Base-by-base conservation (phyloP, 768 basidiomycete species). In the Tephrocybe sp. region DNA sequence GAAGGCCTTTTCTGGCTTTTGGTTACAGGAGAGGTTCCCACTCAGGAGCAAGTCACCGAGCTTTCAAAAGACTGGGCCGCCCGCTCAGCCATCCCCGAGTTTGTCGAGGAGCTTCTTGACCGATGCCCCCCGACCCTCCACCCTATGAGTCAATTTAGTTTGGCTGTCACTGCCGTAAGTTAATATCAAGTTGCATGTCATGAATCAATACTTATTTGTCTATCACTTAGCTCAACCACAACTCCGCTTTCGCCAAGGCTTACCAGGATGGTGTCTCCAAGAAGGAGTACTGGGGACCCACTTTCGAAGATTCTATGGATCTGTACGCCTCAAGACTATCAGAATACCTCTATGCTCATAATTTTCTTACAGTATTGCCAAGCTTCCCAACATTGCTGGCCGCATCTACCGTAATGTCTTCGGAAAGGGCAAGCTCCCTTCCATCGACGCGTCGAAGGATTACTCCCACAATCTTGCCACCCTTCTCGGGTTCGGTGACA, bases 61-160 rank as follows among this genome's bases (percentile, higher is more conserved):
- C 82, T 98, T 52, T 92, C 90, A 55, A 84, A 83, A 59, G 96
- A 98, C 64, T 97, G 96, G 92, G 96, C 95, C 45, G 89, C 92
- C 35, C 88, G 95, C 56, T 85, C 92, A 32, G 80, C 86, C 38
- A 83, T 98, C 55, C 94, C 95, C 37, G 86, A 89, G 53, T 95
- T 96, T 60, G 89, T 98, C n/a, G 94, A 98, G 70, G 94, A 97
- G 63, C 81, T 97, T 60, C 81, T 98, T 44, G 96, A 98, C 75
- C 73, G 93, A 68, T 92, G 90, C 71, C 90, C 90, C 16, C 86
- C 89, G 43, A 95, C 93, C 13, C 82, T 98, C 37, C 96, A 98
- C 69, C 96, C 96, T 56, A 98, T 98, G 96, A 93, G 89, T 70
- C 96, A 98, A 73, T 97, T 98, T 75, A 89, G 88, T 66, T 75